Evolutionary conservation across 805 yeast genomes (phyloP), one percentile per base, ranked within the genome.

Genomic region (Saccharomycopsis synnaedendra): DNA sequence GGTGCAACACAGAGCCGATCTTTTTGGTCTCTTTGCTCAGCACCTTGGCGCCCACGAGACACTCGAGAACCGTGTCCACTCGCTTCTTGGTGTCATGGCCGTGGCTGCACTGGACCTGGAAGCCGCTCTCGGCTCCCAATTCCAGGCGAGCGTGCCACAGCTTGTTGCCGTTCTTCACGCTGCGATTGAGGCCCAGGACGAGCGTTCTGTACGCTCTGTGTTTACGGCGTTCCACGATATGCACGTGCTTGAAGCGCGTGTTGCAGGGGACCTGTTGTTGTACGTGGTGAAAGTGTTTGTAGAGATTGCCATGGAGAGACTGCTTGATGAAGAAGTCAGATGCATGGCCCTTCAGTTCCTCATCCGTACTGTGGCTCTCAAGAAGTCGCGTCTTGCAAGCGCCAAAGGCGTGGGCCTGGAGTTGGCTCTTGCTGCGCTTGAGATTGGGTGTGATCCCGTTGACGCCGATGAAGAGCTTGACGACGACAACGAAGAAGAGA

Each of bases 401-500:
- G 19, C 19, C 2, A 80, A 83, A 61, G 86, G 86, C 66, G 69
- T 89, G 55, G 98, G 97, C 51, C 89, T 87, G 41, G 76, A 74
- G 48, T 74, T 93, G 57, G 78, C 93, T 40, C 64, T 76, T 54
- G 74, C 83, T 53, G 90, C 93, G 49, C 69, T 86, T 50, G 73
- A 76, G 56, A 79, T 90, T 54, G 82, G 93, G 29, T 74, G 88
- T 54, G 95, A 86, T 66, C 94, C 84, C 57, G 78, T 82, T 47
- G 93, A 84, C 55, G 82, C 78, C 41, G 85, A 78, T 46, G 81
- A 75, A 35, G 90, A 83, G 61, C 72, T 84, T 55, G 78, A 78
- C 54, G 80, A 76, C 51, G 90, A 84, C 58, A 89, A 83, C 54
- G 96, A 85, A 61, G 94, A 88, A 58, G 96, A 88, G 64, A 88